Conservation (phyloP, 2,329 filamentous ascomycete genomes). For the Cladosporium phlei region DNA sequence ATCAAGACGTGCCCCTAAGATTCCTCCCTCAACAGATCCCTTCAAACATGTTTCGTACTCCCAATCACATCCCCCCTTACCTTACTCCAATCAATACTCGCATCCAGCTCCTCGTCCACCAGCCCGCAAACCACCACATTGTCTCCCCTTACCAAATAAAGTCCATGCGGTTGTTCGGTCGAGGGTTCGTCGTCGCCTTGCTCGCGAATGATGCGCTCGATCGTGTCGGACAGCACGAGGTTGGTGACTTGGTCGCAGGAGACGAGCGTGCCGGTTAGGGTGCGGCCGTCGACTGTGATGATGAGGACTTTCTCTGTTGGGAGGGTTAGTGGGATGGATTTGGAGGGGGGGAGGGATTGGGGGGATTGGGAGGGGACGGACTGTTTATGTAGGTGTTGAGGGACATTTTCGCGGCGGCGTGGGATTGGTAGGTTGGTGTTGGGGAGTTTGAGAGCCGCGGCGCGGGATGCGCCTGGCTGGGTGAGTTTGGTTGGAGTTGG, state of each 20-base stretch:
- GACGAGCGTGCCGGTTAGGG: slow-evolving; percentile 67
- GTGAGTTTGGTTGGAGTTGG: not conserved
- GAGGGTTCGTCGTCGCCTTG: slow-evolving; percentile 78
- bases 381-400: slow-evolving; percentile 42
- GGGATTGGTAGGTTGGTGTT: no score
- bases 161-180: slow-evolving; percentile 72
- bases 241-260: slow-evolving; percentile 91
- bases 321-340: slow-evolving; percentile 9
- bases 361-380: slow-evolving; percentile 20
- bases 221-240: slow-evolving; percentile 74
- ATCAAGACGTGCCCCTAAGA: no score
- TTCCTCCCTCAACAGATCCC: no score
- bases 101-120: slow-evolving; percentile 84
- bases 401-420: slow-evolving; percentile 34
- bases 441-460: not conserved
- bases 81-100: slow-evolving; percentile 85
- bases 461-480: slow-evolving; percentile 8
- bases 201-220: slow-evolving; percentile 86
- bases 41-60: slow-evolving; percentile 70
- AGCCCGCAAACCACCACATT: slow-evolving; percentile 88
- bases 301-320: slow-evolving; percentile 79
- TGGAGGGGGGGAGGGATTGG: not conserved
- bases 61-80: slow-evolving; percentile 82
- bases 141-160: slow-evolving; percentile 90
- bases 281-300: slow-evolving; percentile 87